These are phyloP conservation scores for Suhomyces vadensis DNA, from an alignment of 805 yeast species.

Conservation along the genomic window DNA sequence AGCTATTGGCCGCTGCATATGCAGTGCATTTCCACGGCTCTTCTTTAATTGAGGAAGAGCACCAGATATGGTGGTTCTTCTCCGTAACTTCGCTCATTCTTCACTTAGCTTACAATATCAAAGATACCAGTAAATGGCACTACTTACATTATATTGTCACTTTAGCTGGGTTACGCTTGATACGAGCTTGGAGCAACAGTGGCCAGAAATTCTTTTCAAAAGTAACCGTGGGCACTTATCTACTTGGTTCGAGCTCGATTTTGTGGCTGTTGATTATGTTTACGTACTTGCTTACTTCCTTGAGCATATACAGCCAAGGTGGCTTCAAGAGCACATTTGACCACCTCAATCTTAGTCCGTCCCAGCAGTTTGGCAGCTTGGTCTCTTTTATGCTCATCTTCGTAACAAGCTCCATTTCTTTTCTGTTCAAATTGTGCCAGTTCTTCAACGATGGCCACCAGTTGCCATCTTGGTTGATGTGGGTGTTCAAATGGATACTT, in stretches of 20 bases:
- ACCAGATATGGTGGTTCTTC: slow-evolving; percentile 87
- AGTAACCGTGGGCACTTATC: slow-evolving; percentile 39
- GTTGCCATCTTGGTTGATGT: slow-evolving; percentile 44
- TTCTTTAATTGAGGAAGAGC: slow-evolving; percentile 87
- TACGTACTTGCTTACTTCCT: slow-evolving; percentile 34
- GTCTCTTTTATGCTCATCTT: slow-evolving; percentile 49
- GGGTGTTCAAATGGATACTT: slow-evolving; percentile 30
- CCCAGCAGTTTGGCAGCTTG: slow-evolving; percentile 25
- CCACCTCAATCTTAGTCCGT: slow-evolving; percentile 8
- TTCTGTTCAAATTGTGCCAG: slow-evolving; percentile 57
- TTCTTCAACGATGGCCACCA: slow-evolving; percentile 54
- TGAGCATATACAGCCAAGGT: slow-evolving; percentile 27
- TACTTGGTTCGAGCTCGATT: slow-evolving; percentile 32
- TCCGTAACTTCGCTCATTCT: slow-evolving; percentile 17
- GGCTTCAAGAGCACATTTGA: slow-evolving; percentile 22
- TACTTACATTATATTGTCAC: slow-evolving; percentile 12
- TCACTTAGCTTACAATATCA: slow-evolving; percentile 6
- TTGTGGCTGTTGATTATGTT: slow-evolving; percentile 51
- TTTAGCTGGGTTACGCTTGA: slow-evolving; percentile 48
- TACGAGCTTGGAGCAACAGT: slow-evolving; percentile 84
- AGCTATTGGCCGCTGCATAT: slow-evolving; percentile 42
- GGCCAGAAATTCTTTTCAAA: slow-evolving; percentile 74
- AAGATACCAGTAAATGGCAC: background rate
- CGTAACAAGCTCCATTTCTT: slow-evolving; percentile 45
- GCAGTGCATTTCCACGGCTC: slow-evolving; percentile 81